phyloP scores from a whole-genome alignment of 2,329 filamentous ascomycete genomes.

The Pseudogymnoascus sp. region DNA sequence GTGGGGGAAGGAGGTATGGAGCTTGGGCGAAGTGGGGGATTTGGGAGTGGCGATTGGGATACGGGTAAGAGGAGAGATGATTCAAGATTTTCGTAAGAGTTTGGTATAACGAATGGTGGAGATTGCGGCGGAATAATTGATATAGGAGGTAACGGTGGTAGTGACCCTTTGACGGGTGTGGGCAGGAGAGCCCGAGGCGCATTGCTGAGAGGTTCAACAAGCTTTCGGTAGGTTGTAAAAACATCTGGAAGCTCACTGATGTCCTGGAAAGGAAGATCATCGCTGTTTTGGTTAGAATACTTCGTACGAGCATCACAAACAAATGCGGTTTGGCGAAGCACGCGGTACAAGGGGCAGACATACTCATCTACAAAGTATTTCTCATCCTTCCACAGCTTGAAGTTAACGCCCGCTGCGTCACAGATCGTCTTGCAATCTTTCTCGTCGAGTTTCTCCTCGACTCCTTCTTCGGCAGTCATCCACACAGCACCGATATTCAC shows the following conservation, averaged over 20 bases:
- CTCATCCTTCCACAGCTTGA: slow-evolving; percentile 62
- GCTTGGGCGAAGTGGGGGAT: slow-evolving; percentile 45
- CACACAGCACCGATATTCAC: slow-evolving; percentile 54
- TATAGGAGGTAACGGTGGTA: slow-evolving; percentile 49
- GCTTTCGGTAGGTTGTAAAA: slow-evolving; percentile 68
- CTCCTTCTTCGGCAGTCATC: slow-evolving; percentile 64
- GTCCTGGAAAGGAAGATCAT: slow-evolving; percentile 52
- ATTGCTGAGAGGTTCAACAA: slow-evolving; percentile 59
- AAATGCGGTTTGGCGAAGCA: neutral
- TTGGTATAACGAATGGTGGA: slow-evolving; percentile 55
- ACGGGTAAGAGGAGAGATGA: slow-evolving; percentile 51
- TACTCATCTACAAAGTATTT: slow-evolving; percentile 77
- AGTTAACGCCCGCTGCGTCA: slow-evolving; percentile 43
- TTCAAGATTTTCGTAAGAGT: slow-evolving; percentile 43
- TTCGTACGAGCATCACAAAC: neutral
- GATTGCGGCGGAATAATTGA: slow-evolving; percentile 47
- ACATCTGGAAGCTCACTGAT: slow-evolving; percentile 56
- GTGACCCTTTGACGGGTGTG: slow-evolving; percentile 37
- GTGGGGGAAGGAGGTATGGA: slow-evolving; percentile 52
- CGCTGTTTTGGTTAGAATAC: slow-evolving; percentile 35
- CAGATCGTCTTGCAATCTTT: slow-evolving; percentile 45
- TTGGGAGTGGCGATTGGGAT: slow-evolving; percentile 35
- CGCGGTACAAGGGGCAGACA: slow-evolving; percentile 30
- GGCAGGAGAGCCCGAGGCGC: slow-evolving; percentile 52
- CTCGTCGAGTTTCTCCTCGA: slow-evolving; percentile 62